Evolutionary conservation across 192 early-diverging fungal genomes (phyloP).

Genomic region (Backusella australiensis): DNA sequence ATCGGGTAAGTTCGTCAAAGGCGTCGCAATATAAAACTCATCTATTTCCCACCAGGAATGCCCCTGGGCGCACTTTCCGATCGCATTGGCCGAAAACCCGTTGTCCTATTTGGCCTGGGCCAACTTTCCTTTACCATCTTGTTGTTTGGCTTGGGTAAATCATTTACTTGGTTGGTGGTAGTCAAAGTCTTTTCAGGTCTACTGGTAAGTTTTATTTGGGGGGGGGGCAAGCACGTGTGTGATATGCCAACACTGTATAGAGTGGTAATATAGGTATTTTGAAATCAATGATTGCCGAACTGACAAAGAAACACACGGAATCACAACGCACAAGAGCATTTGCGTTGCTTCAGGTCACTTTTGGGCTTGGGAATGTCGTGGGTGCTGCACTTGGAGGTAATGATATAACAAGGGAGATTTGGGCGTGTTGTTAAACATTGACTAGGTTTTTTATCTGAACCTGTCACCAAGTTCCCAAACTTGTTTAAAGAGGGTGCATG

Average conservation of each 20-base stretch:
- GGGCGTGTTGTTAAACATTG: neutral
- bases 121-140: conserved; percentile 60
- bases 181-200: conserved; percentile 56
- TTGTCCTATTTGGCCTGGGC: conserved; percentile 65
- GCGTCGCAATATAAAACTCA: no score
- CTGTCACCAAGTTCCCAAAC: conserved; percentile 52
- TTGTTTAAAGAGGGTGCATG: conserved; percentile 38
- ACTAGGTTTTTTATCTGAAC: conserved; percentile 58
- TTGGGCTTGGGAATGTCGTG: conserved; percentile 55
- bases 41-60: conserved; percentile 19
- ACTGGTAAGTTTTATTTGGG: conserved; percentile 22
- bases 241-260: conserved; percentile 1
- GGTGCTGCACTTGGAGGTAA: conserved; percentile 64
- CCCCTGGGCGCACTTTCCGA: conserved; percentile 67
- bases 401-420: neutral
- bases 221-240: no score
- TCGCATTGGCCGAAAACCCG: conserved; percentile 65
- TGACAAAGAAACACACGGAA: conserved; percentile 65
- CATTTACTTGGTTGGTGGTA: conserved; percentile 49
- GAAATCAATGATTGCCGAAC: conserved; percentile 69
- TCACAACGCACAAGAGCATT: conserved; percentile 52
- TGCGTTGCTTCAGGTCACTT: conserved; percentile 57
- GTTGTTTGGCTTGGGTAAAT: conserved; percentile 62
- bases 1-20: conserved; percentile 31
- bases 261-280: conserved; percentile 67